Base-by-base conservation (phyloP, 371 early-diverging fungal species). In the Fennellomyces sp. region DNA sequence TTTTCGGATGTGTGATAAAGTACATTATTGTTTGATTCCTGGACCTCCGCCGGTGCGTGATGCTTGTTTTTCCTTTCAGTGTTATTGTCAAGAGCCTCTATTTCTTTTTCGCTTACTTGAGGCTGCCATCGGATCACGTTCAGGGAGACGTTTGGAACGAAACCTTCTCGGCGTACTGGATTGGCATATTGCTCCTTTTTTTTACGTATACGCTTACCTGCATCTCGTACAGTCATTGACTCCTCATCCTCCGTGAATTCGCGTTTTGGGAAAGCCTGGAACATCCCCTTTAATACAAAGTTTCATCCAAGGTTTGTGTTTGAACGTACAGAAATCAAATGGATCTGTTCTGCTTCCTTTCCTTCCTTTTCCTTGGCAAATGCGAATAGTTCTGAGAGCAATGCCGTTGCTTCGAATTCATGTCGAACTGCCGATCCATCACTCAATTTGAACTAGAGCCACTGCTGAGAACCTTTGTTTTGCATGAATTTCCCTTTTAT, bases 71-170 rank as follows among this genome's bases (percentile, higher is more conserved):
- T n/a, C n/a, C n/a, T n/a, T n/a, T n/a, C n/a, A n/a, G n/a, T n/a
- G n/a, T n/a, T n/a, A n/a, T n/a, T n/a, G n/a, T n/a, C n/a, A n/a
- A n/a, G n/a, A n/a, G n/a, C n/a, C n/a, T n/a, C n/a, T n/a, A n/a
- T n/a, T n/a, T 15, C 45, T 45, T 45, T 6, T n/a, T 6, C 12
- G 3, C 17, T 28, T 29, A 50, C 51, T 15, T 6, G 29, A 26
- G 8, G 8, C 29, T 6, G 51, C 36, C 36, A 15, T 17, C 49
- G 56, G 25, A 54, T 26, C 3, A 74, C 61, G 30, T 68, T 68
- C 28, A 77, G 52, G 21, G 77, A 66, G 1, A 69, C 65, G 28
- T 69, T 77, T 7, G 77, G 74, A 12, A 70, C n/a, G 35, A 75
- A 72, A 28, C 70, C 72, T 61, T 58, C 15, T 4, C 2, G 12